Evolutionary conservation across 2,329 filamentous ascomycete genomes (phyloP).

Genomic region (Passalora sequoiae): DNA sequence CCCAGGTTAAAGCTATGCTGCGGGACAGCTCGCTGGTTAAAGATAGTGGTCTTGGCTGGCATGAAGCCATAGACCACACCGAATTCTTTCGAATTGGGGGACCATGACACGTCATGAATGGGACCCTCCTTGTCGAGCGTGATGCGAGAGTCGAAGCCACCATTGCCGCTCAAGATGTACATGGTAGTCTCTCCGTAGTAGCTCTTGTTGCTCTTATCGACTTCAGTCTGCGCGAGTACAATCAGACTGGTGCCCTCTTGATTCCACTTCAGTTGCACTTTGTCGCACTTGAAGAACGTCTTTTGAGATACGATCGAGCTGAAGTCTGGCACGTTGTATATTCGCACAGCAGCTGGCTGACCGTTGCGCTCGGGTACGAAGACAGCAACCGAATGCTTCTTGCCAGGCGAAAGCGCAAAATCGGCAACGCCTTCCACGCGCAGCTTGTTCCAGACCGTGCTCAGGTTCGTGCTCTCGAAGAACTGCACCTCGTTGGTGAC

Average conservation of each 20-base stretch:
- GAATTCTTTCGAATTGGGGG: slow-evolving; percentile 94
- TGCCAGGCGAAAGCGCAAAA: slow-evolving; percentile 83
- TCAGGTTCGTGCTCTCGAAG: slow-evolving; percentile 80
- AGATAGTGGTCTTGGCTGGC: slow-evolving; percentile 98
- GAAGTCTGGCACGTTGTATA: slow-evolving; percentile 90
- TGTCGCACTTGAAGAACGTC: slow-evolving; percentile 99
- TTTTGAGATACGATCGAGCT: slow-evolving; percentile 81
- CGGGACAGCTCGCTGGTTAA: slow-evolving; percentile 79
- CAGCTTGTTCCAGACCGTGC: slow-evolving; percentile 90
- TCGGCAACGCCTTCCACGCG: slow-evolving; percentile 83
- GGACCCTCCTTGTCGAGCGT: slow-evolving; percentile 84
- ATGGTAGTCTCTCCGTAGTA: slow-evolving; percentile 98
- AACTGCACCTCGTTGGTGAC: slow-evolving; percentile 99
- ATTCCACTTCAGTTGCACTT: slow-evolving; percentile 99
- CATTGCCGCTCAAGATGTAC: slow-evolving; percentile 87
- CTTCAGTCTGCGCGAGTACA: slow-evolving; percentile 93
- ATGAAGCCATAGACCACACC: slow-evolving; percentile 97
- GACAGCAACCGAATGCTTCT: slow-evolving; percentile 86
- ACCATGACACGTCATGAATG: slow-evolving; percentile 98
- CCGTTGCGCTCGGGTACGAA: slow-evolving; percentile 94
- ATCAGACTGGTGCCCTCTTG: slow-evolving; percentile 82
- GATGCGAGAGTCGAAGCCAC: slow-evolving; percentile 86
- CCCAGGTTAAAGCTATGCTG: slow-evolving; percentile 80
- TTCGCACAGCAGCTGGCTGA: slow-evolving; percentile 86
- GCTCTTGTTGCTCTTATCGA: slow-evolving; percentile 97